Percentiles rank a stretch among this genome's conserved stretches.
Conservation (phyloP, 352 stramenopile genomes). For the Thalassiosira mediterranea region DNA sequence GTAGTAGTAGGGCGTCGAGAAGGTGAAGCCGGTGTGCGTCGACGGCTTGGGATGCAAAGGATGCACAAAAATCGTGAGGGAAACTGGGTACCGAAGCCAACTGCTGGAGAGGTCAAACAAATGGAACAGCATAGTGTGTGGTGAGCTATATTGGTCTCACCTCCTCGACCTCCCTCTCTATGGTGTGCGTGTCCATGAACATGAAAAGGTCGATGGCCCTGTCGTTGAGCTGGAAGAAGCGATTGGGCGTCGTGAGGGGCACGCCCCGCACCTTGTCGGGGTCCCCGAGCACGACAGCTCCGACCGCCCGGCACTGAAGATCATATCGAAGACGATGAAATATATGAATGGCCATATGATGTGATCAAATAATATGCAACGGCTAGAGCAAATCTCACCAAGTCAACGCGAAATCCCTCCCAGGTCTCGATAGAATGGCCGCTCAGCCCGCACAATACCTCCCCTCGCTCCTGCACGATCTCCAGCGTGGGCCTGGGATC, state of each 20-base stretch:
- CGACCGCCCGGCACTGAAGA: constrained; percentile 24
- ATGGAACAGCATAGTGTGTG: no score
- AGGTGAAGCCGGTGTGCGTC: constrained; percentile 14
- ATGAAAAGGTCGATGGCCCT: constrained; percentile 1
- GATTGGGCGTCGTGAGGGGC: neutral
- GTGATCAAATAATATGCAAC: no score
- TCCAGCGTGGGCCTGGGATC: constrained; percentile 26
- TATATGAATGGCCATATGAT: no score
- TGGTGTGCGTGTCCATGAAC: constrained; percentile 6
- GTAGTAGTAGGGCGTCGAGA: constrained; percentile 11
- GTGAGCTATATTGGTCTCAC: constrained; percentile 8
- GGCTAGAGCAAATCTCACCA: neutral
- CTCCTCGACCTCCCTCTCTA: constrained; percentile 18
- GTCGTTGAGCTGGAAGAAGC: constrained; percentile 7
- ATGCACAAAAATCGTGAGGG: no score
- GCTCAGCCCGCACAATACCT: constrained; percentile 18
- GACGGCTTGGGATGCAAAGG: constrained; percentile 6
- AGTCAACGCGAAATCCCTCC: neutral
- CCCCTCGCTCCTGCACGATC: constrained; percentile 28
- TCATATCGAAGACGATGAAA: neutral
- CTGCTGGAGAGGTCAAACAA: no score
- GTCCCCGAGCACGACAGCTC: constrained; percentile 19
- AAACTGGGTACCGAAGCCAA: neutral
- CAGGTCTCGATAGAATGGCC: neutral
- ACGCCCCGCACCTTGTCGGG: neutral